phyloP scores from a whole-genome alignment of 1,139 yeast genomes.

The Suhomyces maxii region DNA sequence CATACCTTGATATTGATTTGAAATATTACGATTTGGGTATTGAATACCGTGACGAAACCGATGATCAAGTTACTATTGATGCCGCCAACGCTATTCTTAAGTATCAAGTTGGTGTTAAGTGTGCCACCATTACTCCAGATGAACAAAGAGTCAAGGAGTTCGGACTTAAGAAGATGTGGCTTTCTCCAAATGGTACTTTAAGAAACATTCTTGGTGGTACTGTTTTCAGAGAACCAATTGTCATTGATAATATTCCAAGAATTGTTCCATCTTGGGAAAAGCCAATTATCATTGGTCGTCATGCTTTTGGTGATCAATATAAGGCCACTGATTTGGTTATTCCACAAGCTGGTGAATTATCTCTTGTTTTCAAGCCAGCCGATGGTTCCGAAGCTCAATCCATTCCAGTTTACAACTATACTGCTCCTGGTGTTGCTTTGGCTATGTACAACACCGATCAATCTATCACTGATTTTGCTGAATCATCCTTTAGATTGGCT shows the following conservation, averaged over 20 bases:
- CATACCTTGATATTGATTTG: constrained; percentile 70
- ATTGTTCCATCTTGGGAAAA: constrained; percentile 77
- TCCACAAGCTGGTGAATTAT: constrained; percentile 67
- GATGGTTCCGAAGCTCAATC: constrained; percentile 52
- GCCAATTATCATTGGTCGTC: constrained; percentile 84
- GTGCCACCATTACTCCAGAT: constrained; percentile 87
- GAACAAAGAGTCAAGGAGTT: constrained; percentile 79
- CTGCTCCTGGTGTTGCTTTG: constrained; percentile 70
- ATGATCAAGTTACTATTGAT: constrained; percentile 71
- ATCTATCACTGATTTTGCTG: constrained; percentile 77
- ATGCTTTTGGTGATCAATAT: constrained; percentile 84
- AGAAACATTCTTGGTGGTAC: constrained; percentile 82
- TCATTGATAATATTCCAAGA: constrained; percentile 74
- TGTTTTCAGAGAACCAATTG: constrained; percentile 81
- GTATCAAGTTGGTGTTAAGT: constrained; percentile 79
- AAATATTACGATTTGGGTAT: constrained; percentile 77
- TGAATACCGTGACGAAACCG: constrained; percentile 67
- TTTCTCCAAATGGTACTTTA: constrained; percentile 82
- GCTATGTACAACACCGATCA: constrained; percentile 85
- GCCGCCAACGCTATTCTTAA: constrained; percentile 75
- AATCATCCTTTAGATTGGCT: constrained; percentile 76
- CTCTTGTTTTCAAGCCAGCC: constrained; percentile 62
- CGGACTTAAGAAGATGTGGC: constrained; percentile 78
- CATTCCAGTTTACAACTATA: constrained; percentile 59
- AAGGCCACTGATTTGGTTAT: constrained; percentile 75